Conservation (phyloP, 352 stramenopile genomes). For the Saprolegnia parasitica region DNA sequence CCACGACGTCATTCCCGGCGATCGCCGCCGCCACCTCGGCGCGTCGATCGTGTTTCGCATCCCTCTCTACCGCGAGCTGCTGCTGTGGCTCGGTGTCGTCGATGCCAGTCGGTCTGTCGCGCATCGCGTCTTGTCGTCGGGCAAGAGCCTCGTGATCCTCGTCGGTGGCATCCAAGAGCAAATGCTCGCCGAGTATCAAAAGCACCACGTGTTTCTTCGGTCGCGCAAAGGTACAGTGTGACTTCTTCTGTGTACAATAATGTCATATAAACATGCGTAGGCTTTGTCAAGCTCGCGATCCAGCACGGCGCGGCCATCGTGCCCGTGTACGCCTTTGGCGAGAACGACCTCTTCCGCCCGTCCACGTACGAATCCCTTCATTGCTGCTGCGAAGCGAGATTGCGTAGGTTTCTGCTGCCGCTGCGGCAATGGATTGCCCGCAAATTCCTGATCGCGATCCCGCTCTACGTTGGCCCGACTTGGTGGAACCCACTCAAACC, state of each 20-base stretch:
- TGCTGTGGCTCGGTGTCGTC: conserved; percentile 72
- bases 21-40: conserved; percentile 57
- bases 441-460: conserved; percentile 56
- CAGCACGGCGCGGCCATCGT: conserved; percentile 73
- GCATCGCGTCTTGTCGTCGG: conserved; percentile 47
- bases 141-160: conserved; percentile 74
- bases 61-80: conserved; percentile 69
- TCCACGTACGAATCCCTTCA: conserved; percentile 39
- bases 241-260: not conserved
- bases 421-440: conserved; percentile 68
- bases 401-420: conserved; percentile 47
- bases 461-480: conserved; percentile 54
- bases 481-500: conserved; percentile 54
- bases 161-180: conserved; percentile 79
- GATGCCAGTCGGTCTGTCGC: conserved; percentile 61
- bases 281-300: conserved; percentile 70
- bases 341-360: conserved; percentile 80
- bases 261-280: conserved; percentile 21
- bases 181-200: conserved; percentile 63
- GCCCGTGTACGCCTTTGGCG: conserved; percentile 72
- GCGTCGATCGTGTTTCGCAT: conserved; percentile 73
- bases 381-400: not conserved
- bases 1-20: conserved; percentile 57
- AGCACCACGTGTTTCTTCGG: conserved; percentile 75
- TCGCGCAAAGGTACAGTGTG: conserved; percentile 53